A percentile compares a stretch with the other conserved stretches of the same genome.
These are phyloP conservation scores for Phytophthora pisi DNA, from an alignment of 352 stramenopile genomes.

Conservation along the genomic window DNA sequence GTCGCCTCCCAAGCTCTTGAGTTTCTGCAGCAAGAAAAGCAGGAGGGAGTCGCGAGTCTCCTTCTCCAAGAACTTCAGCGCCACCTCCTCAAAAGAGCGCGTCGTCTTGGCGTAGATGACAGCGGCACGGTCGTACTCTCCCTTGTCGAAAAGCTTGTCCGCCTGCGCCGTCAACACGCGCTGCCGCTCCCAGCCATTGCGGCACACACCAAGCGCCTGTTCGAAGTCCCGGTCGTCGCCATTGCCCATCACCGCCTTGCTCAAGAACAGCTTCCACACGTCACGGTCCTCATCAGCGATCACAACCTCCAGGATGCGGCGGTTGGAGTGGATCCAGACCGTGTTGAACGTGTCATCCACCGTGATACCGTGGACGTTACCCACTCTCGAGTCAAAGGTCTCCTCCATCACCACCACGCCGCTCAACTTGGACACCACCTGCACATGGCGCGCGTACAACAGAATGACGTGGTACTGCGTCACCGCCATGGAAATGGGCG, in stretches of 20 bases:
- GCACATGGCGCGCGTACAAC: conserved; percentile 79
- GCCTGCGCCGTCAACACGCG: conserved; percentile 89
- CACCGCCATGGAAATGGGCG: conserved; percentile 86
- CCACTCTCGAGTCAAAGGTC: conserved; percentile 77
- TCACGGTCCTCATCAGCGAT: conserved; percentile 90
- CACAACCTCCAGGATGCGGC: conserved; percentile 78
- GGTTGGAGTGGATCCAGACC: conserved; percentile 84
- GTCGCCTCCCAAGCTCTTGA: conserved; percentile 77
- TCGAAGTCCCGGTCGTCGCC: conserved; percentile 90
- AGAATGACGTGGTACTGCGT: conserved; percentile 94
- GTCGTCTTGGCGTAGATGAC: conserved; percentile 90
- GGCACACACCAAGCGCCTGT: conserved; percentile 83
- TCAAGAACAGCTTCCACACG: conserved; percentile 92
- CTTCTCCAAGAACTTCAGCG: conserved; percentile 92
- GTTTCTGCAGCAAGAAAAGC: conserved; percentile 89
- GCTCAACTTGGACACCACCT: conserved; percentile 90
- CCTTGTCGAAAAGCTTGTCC: conserved; percentile 90
- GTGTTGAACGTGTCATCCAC: conserved; percentile 84
- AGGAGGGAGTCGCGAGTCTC: conserved; percentile 83
- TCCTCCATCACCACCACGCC: conserved; percentile 88
- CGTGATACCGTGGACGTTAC: conserved; percentile 64
- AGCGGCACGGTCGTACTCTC: conserved; percentile 86
- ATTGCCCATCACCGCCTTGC: conserved; percentile 79
- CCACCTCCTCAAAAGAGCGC: conserved; percentile 91
- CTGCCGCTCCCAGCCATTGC: conserved; percentile 82